A percentile compares a stretch with the other conserved stretches of the same genome.
Evolutionary conservation across 1,284 basidiomycete species (phyloP).

Genomic region (Microbotryomycetes sp.): DNA sequence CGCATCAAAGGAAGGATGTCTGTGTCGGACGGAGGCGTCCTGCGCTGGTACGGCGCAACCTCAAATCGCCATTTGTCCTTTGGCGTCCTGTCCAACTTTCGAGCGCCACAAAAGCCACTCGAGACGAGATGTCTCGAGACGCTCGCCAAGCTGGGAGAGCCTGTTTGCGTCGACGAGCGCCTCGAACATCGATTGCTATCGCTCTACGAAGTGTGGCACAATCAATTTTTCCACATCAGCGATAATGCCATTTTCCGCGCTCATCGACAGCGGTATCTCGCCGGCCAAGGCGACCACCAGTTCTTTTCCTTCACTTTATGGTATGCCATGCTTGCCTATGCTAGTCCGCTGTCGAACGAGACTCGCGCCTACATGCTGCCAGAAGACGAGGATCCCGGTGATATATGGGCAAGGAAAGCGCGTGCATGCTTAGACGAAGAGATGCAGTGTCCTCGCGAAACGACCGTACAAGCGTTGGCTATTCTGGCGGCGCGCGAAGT

Average conservation of each 20-base stretch:
- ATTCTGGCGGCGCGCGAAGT: conserved; percentile 14
- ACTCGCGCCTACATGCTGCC: background rate
- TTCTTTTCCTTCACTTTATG: conserved; percentile 15
- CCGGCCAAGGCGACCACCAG: background rate
- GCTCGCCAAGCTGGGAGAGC: conserved; percentile 6
- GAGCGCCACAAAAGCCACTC: background rate
- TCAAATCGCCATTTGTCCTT: conserved; percentile 11
- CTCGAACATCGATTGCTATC: conserved; percentile 13
- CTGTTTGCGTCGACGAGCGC: background rate
- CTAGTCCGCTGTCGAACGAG: conserved; percentile 9
- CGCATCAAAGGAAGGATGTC: conserved; percentile 12
- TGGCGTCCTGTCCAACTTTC: background rate
- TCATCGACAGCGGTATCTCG: conserved; percentile 1
- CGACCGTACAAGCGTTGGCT: conserved; percentile 17
- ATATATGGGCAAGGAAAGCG: conserved; percentile 9
- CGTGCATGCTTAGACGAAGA: conserved; percentile 11
- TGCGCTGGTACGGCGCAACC: conserved; percentile 15
- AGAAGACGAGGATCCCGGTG: conserved; percentile 4
- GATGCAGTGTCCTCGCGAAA: conserved; percentile 14
- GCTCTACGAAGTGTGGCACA: conserved; percentile 16
- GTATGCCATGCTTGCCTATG: conserved; percentile 15
- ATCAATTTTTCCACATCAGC: conserved; percentile 14
- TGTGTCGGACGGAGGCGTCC: conserved; percentile 6
- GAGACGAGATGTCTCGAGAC: conserved; percentile 5
- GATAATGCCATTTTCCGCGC: conserved; percentile 8